phyloP scores from a whole-genome alignment of 2,329 filamentous ascomycete genomes.

The Aspergillus proliferans region DNA sequence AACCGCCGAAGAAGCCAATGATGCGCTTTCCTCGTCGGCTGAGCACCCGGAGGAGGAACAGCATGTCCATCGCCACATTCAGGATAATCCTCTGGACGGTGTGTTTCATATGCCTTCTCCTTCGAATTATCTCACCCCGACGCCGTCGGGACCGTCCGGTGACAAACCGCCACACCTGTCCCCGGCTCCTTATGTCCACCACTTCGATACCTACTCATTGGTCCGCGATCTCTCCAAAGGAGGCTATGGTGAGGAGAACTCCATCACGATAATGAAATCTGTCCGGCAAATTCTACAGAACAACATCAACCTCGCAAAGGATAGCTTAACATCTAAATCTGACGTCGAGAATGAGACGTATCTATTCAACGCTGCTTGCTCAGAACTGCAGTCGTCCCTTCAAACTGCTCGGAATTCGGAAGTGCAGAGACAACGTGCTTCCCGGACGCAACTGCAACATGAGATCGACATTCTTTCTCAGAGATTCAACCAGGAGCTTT shows the following conservation, averaged over 20 bases:
- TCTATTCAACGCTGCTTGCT: slow-evolving; percentile 87
- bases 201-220: slow-evolving; percentile 90
- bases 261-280: slow-evolving; percentile 86
- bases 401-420: slow-evolving; percentile 68
- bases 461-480: slow-evolving; percentile 91
- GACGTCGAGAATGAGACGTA: slow-evolving; percentile 95
- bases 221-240: slow-evolving; percentile 70
- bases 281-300: slow-evolving; percentile 68
- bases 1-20: slow-evolving; percentile 5
- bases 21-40: slow-evolving; percentile 8
- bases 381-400: slow-evolving; percentile 82
- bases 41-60: slow-evolving; percentile 4
- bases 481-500: slow-evolving; percentile 73
- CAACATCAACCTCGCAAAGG: slow-evolving; percentile 75
- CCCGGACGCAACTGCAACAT: slow-evolving; percentile 80
- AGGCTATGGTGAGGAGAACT: slow-evolving; percentile 67
- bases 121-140: slow-evolving; percentile 26
- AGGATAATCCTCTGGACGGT: slow-evolving; percentile 29
- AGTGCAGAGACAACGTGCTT: slow-evolving; percentile 74
- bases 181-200: slow-evolving; percentile 80
- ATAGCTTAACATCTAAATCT: slow-evolving; percentile 77
- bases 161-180: slow-evolving; percentile 55
- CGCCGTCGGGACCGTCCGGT: slow-evolving; percentile 21
- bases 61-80: slow-evolving; percentile 2
- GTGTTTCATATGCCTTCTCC: slow-evolving; percentile 39